A percentile compares a stretch with the other conserved stretches of the same genome.
Conservation (phyloP, 148 eudicot genomes). For the Pharnaceum exiguum region DNA sequence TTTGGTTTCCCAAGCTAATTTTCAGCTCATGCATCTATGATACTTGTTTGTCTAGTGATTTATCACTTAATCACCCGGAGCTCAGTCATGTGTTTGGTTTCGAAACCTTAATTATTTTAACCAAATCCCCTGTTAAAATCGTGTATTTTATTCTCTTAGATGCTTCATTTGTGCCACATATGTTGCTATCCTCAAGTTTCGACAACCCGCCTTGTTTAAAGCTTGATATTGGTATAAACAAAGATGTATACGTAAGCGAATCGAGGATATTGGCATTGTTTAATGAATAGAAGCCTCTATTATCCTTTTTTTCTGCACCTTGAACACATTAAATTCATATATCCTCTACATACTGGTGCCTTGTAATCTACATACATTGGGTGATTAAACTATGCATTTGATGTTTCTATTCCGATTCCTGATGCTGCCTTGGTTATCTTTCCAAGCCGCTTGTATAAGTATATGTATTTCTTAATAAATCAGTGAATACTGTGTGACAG, state of each 20-base stretch:
- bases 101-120: not conserved
- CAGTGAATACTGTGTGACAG: constrained; percentile 10
- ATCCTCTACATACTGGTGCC: constrained; percentile 27
- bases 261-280: constrained; percentile 36
- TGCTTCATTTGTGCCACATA: constrained; percentile 54
- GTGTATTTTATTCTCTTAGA: constrained; percentile 32
- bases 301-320: constrained; percentile 71
- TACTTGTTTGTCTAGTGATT: constrained; percentile 37
- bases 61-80: constrained; percentile 27
- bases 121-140: not conserved
- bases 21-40: constrained; percentile 42
- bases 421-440: constrained; percentile 45
- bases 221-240: constrained; percentile 3
- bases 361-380: constrained; percentile 51
- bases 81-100: constrained; percentile 1
- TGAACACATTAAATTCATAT: constrained; percentile 67
- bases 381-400: constrained; percentile 65
- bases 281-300: constrained; percentile 76
- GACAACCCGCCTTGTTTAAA: constrained; percentile 32
- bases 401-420: constrained; percentile 95
- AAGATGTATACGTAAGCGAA: constrained; percentile 19
- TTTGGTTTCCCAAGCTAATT: constrained; percentile 12
- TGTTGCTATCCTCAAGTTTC: constrained; percentile 32
- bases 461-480: not conserved
- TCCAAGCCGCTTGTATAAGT: not conserved